A percentile compares a stretch with the other conserved stretches of the same genome.
These are phyloP conservation scores for Linderina pennispora DNA, from an alignment of 192 early-diverging fungal species.

Conservation along the genomic window DNA sequence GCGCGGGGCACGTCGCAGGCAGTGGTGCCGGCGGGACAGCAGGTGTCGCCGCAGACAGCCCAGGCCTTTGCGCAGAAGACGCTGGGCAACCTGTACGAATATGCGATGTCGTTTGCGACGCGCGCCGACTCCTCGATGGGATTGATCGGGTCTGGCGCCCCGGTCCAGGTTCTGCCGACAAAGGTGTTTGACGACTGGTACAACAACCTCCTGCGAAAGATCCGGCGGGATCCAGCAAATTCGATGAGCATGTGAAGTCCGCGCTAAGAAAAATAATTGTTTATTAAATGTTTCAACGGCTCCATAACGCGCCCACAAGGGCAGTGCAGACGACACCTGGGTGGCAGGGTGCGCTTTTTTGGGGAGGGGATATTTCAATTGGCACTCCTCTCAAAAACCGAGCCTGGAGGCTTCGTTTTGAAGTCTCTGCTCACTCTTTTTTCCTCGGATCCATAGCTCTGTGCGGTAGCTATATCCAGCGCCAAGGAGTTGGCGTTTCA, in stretches of 20 bases:
- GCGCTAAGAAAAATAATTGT: too few species aligned
- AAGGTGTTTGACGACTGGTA: slow-evolving; percentile 81
- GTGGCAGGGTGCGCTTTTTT: too few species aligned
- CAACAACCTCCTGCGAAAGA: slow-evolving; percentile 63
- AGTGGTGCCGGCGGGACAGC: slow-evolving; percentile 14
- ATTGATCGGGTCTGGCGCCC: slow-evolving; percentile 33
- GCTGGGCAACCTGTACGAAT: slow-evolving; percentile 67
- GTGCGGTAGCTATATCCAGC: slow-evolving; percentile 22
- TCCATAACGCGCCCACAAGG: too few species aligned
- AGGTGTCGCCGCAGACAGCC: slow-evolving; percentile 36
- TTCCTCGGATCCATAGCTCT: slow-evolving; percentile 20
- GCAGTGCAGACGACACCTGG: too few species aligned
- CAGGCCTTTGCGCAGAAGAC: slow-evolving; percentile 54
- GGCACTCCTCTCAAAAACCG: background rate
- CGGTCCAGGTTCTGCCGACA: slow-evolving; percentile 52
- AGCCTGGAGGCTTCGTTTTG: slow-evolving; percentile 31
- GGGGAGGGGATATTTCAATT: background rate
- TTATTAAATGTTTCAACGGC: too few species aligned
- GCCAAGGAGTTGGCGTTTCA: slow-evolving; percentile 38
- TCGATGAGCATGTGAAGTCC: slow-evolving; percentile 14
- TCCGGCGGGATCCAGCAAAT: slow-evolving; percentile 59
- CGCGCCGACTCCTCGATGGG: slow-evolving; percentile 48
- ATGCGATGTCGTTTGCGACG: slow-evolving; percentile 63
- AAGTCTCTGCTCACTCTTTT: slow-evolving; percentile 7
- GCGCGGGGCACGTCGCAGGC: slow-evolving; percentile 14